Percentiles rank a stretch among this genome's conserved stretches.
These are phyloP conservation scores for Geosiphon pyriformis DNA, from an alignment of 192 early-diverging fungal genomes.

Conservation along the genomic window DNA sequence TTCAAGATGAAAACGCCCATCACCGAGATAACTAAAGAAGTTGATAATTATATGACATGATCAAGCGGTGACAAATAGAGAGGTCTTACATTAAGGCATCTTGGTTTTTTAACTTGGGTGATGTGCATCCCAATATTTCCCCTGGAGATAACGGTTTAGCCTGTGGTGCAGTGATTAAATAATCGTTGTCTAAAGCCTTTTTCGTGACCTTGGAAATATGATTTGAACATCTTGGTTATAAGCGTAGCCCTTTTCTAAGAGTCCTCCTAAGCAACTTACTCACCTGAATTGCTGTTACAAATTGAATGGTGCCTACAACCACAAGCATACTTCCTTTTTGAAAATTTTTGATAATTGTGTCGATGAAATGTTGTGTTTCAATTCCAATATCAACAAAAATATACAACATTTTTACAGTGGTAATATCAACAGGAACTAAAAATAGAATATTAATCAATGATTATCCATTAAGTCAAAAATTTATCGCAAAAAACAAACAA, in stretches of 20 bases:
- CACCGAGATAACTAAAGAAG: slow-evolving; percentile 62
- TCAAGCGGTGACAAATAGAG: neutral
- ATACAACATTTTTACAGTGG: slow-evolving; percentile 91
- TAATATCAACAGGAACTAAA: slow-evolving; percentile 88
- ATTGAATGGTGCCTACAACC: slow-evolving; percentile 93
- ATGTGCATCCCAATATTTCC: slow-evolving; percentile 94
- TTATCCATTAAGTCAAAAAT: neutral
- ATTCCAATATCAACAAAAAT: slow-evolving; percentile 99
- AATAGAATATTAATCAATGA: neutral
- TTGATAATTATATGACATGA: slow-evolving; percentile 9
- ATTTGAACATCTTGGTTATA: neutral
- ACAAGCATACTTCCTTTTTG: slow-evolving; percentile 66
- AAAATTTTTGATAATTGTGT: slow-evolving; percentile 85
- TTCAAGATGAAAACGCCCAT: slow-evolving; percentile 97
- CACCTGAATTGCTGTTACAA: slow-evolving; percentile 81
- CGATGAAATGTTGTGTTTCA: slow-evolving; percentile 88
- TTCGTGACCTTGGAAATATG: slow-evolving; percentile 40
- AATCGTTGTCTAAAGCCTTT: slow-evolving; percentile 55
- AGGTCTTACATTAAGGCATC: slow-evolving; percentile 76
- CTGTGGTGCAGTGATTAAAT: slow-evolving; percentile 78
- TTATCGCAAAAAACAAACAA: neutral
- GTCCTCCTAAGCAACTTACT: neutral
- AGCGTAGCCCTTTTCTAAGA: slow-evolving; percentile 20
- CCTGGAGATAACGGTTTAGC: slow-evolving; percentile 92
- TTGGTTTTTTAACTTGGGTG: slow-evolving; percentile 70